Conservation (phyloP, 495 filamentous ascomycete genomes). For the Neurospora sp. region DNA sequence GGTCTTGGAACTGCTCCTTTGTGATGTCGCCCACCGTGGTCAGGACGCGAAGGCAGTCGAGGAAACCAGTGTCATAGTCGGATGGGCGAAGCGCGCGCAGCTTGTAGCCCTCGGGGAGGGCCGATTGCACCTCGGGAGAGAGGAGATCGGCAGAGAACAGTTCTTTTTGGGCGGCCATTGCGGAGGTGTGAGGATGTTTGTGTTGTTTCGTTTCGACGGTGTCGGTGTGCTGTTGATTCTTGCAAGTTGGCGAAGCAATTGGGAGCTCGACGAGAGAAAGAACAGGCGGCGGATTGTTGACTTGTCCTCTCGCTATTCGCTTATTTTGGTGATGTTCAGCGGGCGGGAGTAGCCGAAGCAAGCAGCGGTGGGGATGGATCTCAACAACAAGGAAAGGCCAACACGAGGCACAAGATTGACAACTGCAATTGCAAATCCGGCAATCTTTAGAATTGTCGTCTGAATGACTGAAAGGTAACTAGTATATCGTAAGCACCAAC, state of each 20-base stretch:
- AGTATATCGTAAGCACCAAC: not conserved
- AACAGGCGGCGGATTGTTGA: not conserved
- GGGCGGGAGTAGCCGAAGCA: not conserved
- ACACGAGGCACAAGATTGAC: not conserved
- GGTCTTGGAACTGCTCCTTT: slow-evolving; percentile 61
- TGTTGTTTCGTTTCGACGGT: not conserved
- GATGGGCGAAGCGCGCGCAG: slow-evolving; percentile 68
- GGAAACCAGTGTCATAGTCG: slow-evolving; percentile 72
- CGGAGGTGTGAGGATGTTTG: not conserved
- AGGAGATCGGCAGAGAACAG: slow-evolving; percentile 74
- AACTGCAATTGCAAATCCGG: not conserved
- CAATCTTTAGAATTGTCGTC: not conserved
- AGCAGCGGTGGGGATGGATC: not conserved
- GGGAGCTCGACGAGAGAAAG: not conserved
- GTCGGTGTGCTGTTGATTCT: not conserved
- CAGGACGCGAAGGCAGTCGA: slow-evolving; percentile 83
- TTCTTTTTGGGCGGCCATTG: slow-evolving; percentile 39
- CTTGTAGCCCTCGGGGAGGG: slow-evolving; percentile 70
- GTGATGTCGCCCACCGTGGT: slow-evolving; percentile 87
- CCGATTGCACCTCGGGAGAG: slow-evolving; percentile 58
- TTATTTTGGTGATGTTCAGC: not conserved
- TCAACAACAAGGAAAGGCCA: not conserved
- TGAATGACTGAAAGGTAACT: not conserved
- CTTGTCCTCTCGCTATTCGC: not conserved
- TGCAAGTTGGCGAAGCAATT: not conserved